Percentiles rank a stretch among this genome's conserved stretches.
phyloP scores from a whole-genome alignment of 805 yeast species.

The Cyberlindnera meyerae region DNA sequence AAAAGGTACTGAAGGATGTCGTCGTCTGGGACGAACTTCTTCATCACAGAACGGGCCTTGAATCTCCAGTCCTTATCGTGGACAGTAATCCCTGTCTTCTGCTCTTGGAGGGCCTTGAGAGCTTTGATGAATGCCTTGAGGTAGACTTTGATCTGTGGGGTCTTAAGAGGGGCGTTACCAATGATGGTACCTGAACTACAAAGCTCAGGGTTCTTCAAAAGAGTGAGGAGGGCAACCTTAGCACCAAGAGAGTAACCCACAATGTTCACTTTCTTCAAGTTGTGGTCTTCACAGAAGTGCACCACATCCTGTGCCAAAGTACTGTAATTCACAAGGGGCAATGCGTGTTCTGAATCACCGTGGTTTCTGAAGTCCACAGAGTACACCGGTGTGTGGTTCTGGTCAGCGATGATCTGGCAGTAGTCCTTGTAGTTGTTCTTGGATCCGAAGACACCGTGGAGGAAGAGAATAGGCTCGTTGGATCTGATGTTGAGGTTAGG shows the following conservation, averaged over 20 bases:
- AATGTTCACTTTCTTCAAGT: slow-evolving; percentile 26
- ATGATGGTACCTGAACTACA: slow-evolving; percentile 37
- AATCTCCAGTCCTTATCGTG: slow-evolving; percentile 25
- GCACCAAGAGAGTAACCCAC: slow-evolving; percentile 53
- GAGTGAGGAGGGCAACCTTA: slow-evolving; percentile 42
- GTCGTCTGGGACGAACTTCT: slow-evolving; percentile 21
- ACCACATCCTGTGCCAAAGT: slow-evolving; percentile 39
- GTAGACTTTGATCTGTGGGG: slow-evolving; percentile 28
- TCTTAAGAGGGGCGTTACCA: slow-evolving; percentile 40
- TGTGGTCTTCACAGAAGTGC: slow-evolving; percentile 29
- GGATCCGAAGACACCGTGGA: slow-evolving; percentile 48
- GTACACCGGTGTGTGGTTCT: slow-evolving; percentile 29
- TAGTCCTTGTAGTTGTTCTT: slow-evolving; percentile 36
- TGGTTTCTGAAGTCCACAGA: slow-evolving; percentile 47
- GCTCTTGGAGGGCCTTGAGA: slow-evolving; percentile 35
- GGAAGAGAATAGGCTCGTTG: slow-evolving; percentile 34
- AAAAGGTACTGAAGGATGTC: slow-evolving; percentile 32
- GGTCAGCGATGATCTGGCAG: slow-evolving; percentile 31
- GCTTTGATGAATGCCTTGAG: slow-evolving; percentile 35
- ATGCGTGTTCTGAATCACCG: slow-evolving; percentile 38
- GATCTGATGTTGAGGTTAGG: slow-evolving; percentile 22
- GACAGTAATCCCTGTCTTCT: slow-evolving; percentile 18
- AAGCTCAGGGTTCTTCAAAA: slow-evolving; percentile 35
- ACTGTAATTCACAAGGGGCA: slow-evolving; percentile 36
- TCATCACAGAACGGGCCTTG: slow-evolving; percentile 20